phyloP scores from a whole-genome alignment of 2,329 filamentous ascomycete species.

The Hypoxylon sp. region DNA sequence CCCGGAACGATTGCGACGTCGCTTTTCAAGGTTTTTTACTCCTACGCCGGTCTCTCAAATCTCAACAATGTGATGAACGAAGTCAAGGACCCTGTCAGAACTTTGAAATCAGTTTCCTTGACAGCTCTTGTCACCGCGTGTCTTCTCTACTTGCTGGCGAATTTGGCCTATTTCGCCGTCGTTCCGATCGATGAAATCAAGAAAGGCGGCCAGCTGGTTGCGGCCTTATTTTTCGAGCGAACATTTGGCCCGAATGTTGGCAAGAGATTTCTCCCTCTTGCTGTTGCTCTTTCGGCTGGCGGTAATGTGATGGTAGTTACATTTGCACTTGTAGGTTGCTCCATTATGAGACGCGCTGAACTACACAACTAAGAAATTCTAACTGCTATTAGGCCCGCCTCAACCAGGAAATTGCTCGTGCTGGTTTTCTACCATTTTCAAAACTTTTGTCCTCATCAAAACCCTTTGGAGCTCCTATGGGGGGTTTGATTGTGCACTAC shows the following conservation, averaged over 20 bases:
- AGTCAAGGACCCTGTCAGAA: conserved; percentile 72
- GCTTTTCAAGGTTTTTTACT: conserved; percentile 74
- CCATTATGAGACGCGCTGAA: no score
- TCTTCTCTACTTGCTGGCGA: conserved; percentile 71
- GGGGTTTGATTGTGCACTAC: conserved; percentile 73
- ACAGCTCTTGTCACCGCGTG: conserved; percentile 69
- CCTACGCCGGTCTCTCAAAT: conserved; percentile 72
- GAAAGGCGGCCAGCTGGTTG: conserved; percentile 71
- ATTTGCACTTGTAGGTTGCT: conserved; percentile 67
- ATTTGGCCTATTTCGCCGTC: conserved; percentile 69
- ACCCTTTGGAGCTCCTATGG: conserved; percentile 73
- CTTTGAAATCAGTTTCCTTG: conserved; percentile 68
- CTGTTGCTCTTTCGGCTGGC: conserved; percentile 71
- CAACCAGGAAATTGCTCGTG: conserved; percentile 76
- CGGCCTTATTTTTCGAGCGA: conserved; percentile 71
- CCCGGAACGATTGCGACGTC: conserved; percentile 73
- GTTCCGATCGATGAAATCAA: conserved; percentile 74
- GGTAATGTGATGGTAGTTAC: conserved; percentile 79
- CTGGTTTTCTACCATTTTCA: conserved; percentile 74
- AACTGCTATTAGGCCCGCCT: conserved; percentile 62
- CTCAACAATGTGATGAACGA: conserved; percentile 77
- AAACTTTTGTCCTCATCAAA: conserved; percentile 67
- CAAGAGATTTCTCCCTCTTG: conserved; percentile 65
- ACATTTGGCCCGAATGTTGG: conserved; percentile 69
- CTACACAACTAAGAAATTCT: conserved; percentile 11